Evolutionary conservation across 2,329 filamentous ascomycete species (phyloP), one percentile per base, ranked within the genome.

Genomic region (Epichloe aotearoae): DNA sequence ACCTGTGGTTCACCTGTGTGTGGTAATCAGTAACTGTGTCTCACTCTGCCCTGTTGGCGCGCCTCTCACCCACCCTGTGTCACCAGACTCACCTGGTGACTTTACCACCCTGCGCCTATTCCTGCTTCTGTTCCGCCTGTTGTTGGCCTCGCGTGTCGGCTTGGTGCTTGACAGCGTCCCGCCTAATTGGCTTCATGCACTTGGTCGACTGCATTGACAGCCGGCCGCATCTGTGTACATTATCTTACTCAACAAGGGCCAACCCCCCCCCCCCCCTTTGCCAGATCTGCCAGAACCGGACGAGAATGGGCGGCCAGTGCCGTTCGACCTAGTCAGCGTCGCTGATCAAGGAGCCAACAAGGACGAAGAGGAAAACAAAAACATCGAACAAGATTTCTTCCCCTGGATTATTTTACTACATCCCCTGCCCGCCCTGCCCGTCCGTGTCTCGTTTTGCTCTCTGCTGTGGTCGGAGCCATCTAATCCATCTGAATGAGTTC

Each of bases 181-280:
- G 39, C 38, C 49, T 48, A 23, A 51, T 44, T 50, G 47, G 51
- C 20, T 47, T 52, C 38, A 50, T 50, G 47, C 48, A 48, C 34
- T 45, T 47, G 38, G 49, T 7, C 34, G 40, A 51, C 52, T 50
- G 50, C 50, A 52, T 52, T 40, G 39, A 52, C 43, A 49, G 50
- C 46, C 46, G 39, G 40, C 36, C 40, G 39, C 50, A 45, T 37
- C 50, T 23, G 39, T 30, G 3, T 30, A 11, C 26, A 23, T 11
- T 0, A 8, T 26, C 23, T 26, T 26, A 26, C 26, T 30, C 8
- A 11, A 30, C 26, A 30, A 30, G 26, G 26, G 26, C 26, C 26
- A 30, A n/a, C 26, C 26, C 26, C 8, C 26, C 0, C 1, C 1
- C 26, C 3, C 8, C 26, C 7, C 8, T 8, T 3, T 26, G 42